Base-by-base conservation (phyloP, 2,329 filamentous ascomycete species). In the Paraphoma sp. region DNA sequence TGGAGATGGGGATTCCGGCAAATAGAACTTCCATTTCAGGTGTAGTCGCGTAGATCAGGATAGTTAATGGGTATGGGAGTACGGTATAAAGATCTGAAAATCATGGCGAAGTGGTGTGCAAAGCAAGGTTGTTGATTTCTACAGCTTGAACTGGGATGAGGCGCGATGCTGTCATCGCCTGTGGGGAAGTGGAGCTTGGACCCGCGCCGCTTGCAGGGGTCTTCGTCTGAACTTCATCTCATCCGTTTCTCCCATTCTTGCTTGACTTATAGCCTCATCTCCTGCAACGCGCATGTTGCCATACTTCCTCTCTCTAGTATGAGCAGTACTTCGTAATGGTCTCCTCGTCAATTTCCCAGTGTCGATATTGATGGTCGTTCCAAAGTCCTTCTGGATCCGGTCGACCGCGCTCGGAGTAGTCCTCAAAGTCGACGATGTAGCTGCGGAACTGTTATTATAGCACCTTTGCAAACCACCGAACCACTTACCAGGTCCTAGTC, bases 1-100 rank as follows among this genome's bases (percentile, higher is more conserved):
- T 79, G 9, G 78, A 76, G 42, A 80, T 79, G 17, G 80, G 79
- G 41, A 83, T 78, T 17, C 75, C 81, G 38, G 76, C 76, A 50
- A 81, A 58, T 11, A 76, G 59, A 10, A 74, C 54, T 43, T 74
- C 73, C 63, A 76, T 71, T 8, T 36, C 38, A 50, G 36, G 28
- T 38, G 29, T 17, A 51, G 41, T 30, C 48, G 45, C 51, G n/a
- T 53, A 11, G 9, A 42, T 14, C 49, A 28, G 29, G 44, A 11
- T n/a, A 30, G 43, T 28, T 14, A 45, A 17, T 36, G 16, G 46
- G 17, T 40, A 6, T 31, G 33, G 14, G 47, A 33, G 7, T 45
- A 38, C 51, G 28, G 38, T 36, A 45, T 31, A 6, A 46, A 11
- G 31, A 49, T 23, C 23, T 23, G 5, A 23, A 5, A 23, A 23